Conservation (phyloP, 1,284 basidiomycete genomes). For the Cystobasidiaceae sp. region DNA sequence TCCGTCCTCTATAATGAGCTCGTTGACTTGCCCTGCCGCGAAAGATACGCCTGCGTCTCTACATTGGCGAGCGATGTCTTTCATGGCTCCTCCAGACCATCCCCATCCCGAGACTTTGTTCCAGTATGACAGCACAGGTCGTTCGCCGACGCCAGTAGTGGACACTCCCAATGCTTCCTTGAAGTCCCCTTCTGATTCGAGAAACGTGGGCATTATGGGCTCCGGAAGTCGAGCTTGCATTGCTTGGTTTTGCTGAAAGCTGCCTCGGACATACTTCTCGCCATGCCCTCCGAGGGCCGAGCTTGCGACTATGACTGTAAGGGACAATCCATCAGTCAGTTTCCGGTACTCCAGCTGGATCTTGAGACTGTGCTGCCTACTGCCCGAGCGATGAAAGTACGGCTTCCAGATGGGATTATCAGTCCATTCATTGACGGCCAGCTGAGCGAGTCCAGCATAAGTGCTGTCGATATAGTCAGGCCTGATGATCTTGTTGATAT, state of each 20-base stretch:
- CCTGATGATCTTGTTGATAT: conserved; percentile 69
- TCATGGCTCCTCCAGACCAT: conserved; percentile 11
- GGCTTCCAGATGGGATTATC: conserved; percentile 61
- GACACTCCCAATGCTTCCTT: neutral
- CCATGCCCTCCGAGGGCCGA: conserved; percentile 19
- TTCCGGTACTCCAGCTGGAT: too few relatives aligned
- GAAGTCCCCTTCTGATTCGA: neutral
- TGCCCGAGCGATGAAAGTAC: conserved; percentile 67
- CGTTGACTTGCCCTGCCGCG: conserved; percentile 24
- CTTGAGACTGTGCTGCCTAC: neutral
- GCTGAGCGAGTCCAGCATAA: conserved; percentile 64
- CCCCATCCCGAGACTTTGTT: conserved; percentile 24
- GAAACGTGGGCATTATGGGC: neutral
- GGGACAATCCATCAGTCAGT: neutral
- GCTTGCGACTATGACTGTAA: conserved; percentile 18
- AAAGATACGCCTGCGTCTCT: conserved; percentile 15
- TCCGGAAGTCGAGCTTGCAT: neutral
- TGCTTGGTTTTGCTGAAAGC: conserved; percentile 4
- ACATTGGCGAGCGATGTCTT: conserved; percentile 22
- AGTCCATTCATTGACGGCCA: conserved; percentile 68
- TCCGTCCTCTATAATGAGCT: conserved; percentile 42
- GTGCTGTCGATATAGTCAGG: conserved; percentile 45
- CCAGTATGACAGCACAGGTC: conserved; percentile 11
- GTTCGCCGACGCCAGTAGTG: neutral
- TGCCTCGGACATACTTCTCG: conserved; percentile 23